These are phyloP conservation scores for Lachnellula hyalina DNA, from an alignment of 2,329 filamentous ascomycete genomes.

Conservation along the genomic window DNA sequence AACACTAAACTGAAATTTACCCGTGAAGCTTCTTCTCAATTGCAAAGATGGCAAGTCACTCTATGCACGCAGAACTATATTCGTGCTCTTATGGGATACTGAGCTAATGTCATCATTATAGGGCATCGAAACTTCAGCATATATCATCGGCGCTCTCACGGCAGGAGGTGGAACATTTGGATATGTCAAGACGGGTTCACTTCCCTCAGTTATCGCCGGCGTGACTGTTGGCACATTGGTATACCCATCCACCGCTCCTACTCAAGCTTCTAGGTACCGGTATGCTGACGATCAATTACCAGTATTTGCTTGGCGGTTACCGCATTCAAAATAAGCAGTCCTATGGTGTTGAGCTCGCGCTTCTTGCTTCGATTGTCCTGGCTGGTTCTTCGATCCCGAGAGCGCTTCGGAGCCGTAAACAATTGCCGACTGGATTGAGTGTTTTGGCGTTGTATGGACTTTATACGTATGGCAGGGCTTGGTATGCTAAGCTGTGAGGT, in stretches of 20 bases:
- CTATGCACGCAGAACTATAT: background rate
- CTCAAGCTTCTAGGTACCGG: background rate
- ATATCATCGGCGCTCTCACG: slow-evolving; percentile 73
- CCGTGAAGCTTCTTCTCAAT: background rate
- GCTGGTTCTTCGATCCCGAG: slow-evolving; percentile 80
- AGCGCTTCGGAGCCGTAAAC: slow-evolving; percentile 78
- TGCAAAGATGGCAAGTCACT: slow-evolving; percentile 22
- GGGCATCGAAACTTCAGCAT: slow-evolving; percentile 59
- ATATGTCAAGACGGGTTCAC: slow-evolving; percentile 75
- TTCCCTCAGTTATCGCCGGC: slow-evolving; percentile 83
- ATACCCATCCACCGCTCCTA: slow-evolving; percentile 20
- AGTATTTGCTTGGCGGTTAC: slow-evolving; percentile 70
- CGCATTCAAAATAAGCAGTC: slow-evolving; percentile 69
- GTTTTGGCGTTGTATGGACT: slow-evolving; percentile 74
- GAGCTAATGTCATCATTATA: slow-evolving; percentile 10
- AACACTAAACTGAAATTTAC: background rate
- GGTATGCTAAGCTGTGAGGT: slow-evolving; percentile 30
- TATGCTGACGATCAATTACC: no score
- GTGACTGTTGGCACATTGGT: slow-evolving; percentile 70
- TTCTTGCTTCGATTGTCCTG: slow-evolving; percentile 81
- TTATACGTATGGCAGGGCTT: slow-evolving; percentile 72
- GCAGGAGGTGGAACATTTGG: slow-evolving; percentile 83
- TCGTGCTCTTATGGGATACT: background rate
- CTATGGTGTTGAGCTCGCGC: slow-evolving; percentile 83
- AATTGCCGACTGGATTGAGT: slow-evolving; percentile 75